Conservation (phyloP, 306 rosid genomes). For the Mucuna pruriens region DNA sequence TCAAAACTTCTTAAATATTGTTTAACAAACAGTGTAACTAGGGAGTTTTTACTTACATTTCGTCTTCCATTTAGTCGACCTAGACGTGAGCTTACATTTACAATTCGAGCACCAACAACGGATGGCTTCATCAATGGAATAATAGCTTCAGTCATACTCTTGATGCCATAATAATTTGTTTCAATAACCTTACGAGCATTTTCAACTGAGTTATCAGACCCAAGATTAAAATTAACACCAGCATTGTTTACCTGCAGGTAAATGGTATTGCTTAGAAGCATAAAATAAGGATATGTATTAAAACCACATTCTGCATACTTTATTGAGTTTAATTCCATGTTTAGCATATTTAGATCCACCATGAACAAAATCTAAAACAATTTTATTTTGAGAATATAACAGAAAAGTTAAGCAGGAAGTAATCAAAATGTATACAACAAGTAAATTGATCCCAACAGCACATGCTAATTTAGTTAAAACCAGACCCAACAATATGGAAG, state of each 20-base stretch:
- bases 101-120: slow-evolving; percentile 41
- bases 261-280: slow-evolving; percentile 27
- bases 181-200: slow-evolving; percentile 43
- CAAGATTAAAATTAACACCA: slow-evolving; percentile 50
- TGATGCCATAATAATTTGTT: slow-evolving; percentile 46
- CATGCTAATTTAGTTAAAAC: not conserved
- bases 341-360: slow-evolving; percentile 15
- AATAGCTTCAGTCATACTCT: slow-evolving; percentile 38
- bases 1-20: not conserved
- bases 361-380: not conserved
- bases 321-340: not conserved
- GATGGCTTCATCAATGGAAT: slow-evolving; percentile 49
- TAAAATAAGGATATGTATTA: not conserved
- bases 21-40: not conserved
- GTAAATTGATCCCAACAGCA: slow-evolving; percentile 20
- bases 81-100: slow-evolving; percentile 48
- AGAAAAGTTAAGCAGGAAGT: not conserved
- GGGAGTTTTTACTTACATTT: slow-evolving; percentile 62
- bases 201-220: slow-evolving; percentile 48
- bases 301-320: not conserved
- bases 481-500: not conserved
- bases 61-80: slow-evolving; percentile 87
- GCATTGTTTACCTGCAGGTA: slow-evolving; percentile 47
- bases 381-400: not conserved
- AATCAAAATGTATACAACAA: slow-evolving; percentile 23